Percentiles rank a stretch among this genome's conserved stretches.
Evolutionary conservation across 2,329 filamentous ascomycete genomes (phyloP).

Genomic region (Talaromyces sp.): DNA sequence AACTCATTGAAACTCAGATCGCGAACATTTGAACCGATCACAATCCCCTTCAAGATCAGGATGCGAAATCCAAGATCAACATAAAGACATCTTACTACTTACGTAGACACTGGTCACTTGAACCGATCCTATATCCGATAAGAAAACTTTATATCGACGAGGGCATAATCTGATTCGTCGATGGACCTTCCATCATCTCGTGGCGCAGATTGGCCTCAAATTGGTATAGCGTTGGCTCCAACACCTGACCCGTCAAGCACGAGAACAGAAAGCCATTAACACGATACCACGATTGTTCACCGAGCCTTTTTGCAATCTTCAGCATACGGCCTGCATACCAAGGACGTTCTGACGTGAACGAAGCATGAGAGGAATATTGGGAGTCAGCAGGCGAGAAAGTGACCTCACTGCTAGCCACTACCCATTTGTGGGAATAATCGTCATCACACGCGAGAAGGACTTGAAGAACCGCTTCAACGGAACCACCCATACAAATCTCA

Average conservation of each 20-base stretch:
- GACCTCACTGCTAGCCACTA: background rate
- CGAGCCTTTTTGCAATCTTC: constrained; percentile 42
- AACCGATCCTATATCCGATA: background rate
- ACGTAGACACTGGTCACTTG: background rate
- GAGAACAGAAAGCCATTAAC: constrained; percentile 41
- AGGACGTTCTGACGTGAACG: constrained; percentile 35
- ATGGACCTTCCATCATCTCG: constrained; percentile 41
- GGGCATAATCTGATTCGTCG: constrained; percentile 39
- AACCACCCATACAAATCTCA: constrained; percentile 41
- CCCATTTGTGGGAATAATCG: constrained; percentile 13
- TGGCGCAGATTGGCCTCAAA: constrained; percentile 39
- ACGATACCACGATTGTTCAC: constrained; percentile 35
- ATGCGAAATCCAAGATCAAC: too few species aligned
- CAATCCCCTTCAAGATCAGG: too few species aligned
- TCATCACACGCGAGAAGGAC: constrained; percentile 42
- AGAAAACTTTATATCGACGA: constrained; percentile 13
- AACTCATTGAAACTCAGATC: too few species aligned
- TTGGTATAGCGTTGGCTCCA: constrained; percentile 21
- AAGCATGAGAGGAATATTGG: constrained; percentile 29
- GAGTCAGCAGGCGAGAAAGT: background rate
- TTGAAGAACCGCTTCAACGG: constrained; percentile 43
- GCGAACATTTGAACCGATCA: too few species aligned
- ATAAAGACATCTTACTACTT: too few species aligned
- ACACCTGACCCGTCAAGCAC: constrained; percentile 37
- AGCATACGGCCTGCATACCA: constrained; percentile 47